phyloP scores from a whole-genome alignment of 441 rosid species.

The Jatropha multifida region DNA sequence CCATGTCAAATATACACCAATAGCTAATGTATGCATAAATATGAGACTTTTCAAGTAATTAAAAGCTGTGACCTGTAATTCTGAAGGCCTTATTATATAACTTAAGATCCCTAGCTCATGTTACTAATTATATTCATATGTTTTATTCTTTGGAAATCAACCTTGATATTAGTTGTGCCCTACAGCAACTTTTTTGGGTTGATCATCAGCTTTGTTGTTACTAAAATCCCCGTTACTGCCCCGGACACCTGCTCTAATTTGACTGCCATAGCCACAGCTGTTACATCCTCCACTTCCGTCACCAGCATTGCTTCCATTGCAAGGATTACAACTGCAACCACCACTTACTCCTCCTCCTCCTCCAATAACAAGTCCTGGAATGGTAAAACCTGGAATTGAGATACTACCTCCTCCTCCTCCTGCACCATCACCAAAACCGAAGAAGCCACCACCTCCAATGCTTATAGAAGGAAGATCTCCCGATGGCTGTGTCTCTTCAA shows the following conservation, averaged over 20 bases:
- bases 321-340: conserved; percentile 1
- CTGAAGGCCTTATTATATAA: background rate
- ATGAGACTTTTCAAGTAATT: background rate
- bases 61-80: background rate
- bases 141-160: conserved; percentile 11
- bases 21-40: background rate
- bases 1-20: background rate
- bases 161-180: conserved; percentile 1
- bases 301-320: background rate
- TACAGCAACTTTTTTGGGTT: background rate
- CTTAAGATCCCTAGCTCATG: background rate
- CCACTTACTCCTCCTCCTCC: background rate
- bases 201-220: background rate
- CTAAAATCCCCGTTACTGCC: background rate
- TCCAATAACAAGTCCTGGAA: background rate
- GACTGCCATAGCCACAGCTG: too few relatives aligned
- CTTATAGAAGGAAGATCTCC: conserved; percentile 1
- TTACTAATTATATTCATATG: background rate
- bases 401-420: background rate
- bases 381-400: background rate
- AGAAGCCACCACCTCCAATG: background rate
- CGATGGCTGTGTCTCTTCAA: conserved; percentile 12
- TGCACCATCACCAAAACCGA: background rate
- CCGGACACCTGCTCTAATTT: background rate
- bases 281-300: background rate